phyloP scores from a whole-genome alignment of 352 stramenopile genomes.

The Peronospora destructor region DNA sequence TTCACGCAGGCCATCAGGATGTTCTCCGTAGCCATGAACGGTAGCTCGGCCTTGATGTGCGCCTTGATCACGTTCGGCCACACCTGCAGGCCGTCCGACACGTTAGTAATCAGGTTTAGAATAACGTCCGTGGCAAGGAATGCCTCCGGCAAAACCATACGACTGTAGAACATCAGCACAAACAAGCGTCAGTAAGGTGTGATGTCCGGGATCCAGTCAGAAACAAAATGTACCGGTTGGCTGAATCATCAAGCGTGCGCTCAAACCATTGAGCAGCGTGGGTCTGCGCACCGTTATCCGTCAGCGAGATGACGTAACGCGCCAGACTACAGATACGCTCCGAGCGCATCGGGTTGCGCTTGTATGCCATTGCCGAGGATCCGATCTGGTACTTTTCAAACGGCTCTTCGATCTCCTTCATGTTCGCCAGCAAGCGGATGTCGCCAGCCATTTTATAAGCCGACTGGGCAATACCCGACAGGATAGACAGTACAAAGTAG shows the following conservation, averaged over 20 bases:
- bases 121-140: slow-evolving; percentile 98
- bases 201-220: not conserved
- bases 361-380: slow-evolving; percentile 99
- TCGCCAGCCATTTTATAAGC: slow-evolving; percentile 99
- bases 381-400: slow-evolving; percentile 95
- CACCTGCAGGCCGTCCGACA: slow-evolving; percentile 94
- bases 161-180: slow-evolving; percentile 26
- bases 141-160: slow-evolving; percentile 95
- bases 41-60: slow-evolving; percentile 97
- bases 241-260: slow-evolving; percentile 97
- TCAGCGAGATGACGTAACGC: slow-evolving; percentile 97
- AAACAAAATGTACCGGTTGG: slow-evolving; percentile 82
- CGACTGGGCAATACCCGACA: slow-evolving; percentile 95
- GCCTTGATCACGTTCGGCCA: slow-evolving; percentile 93
- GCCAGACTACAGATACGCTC: slow-evolving; percentile 96
- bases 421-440: slow-evolving; percentile 97
- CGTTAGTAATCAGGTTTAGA: slow-evolving; percentile 95
- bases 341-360: slow-evolving; percentile 98
- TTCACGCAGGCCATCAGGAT: slow-evolving; percentile 99
- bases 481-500: slow-evolving; percentile 92
- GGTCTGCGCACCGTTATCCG: slow-evolving; percentile 93
- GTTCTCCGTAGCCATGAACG: slow-evolving; percentile 99
- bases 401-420: slow-evolving; percentile 98
- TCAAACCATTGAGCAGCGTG: slow-evolving; percentile 98
- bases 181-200: slow-evolving; percentile 7